These are phyloP conservation scores for Malus domestica DNA, from an alignment of 306 rosid genomes.

Conservation along the genomic window DNA sequence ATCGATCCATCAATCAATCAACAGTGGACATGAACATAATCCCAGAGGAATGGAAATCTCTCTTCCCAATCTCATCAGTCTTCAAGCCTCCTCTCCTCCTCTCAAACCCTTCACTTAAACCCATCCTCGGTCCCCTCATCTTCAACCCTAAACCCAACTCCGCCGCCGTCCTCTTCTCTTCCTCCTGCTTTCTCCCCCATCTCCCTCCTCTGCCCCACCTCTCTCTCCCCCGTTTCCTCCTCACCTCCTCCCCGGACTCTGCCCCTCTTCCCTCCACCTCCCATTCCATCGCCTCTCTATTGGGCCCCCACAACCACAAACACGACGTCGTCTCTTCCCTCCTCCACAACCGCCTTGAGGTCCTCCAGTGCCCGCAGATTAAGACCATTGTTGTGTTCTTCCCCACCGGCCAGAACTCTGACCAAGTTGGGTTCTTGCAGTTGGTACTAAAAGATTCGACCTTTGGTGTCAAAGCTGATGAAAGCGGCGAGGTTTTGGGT, in stretches of 20 bases:
- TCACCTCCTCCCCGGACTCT: slow-evolving; percentile 16
- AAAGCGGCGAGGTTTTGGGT: slow-evolving; percentile 15
- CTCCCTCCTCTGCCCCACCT: slow-evolving; percentile 22
- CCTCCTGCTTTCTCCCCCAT: slow-evolving; percentile 28
- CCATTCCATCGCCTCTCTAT: slow-evolving; percentile 31
- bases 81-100: slow-evolving; percentile 23
- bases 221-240: slow-evolving; percentile 36
- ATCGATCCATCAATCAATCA: too few species aligned
- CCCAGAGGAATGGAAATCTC: slow-evolving; percentile 46
- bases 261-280: slow-evolving; percentile 46
- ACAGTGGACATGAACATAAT: neutral
- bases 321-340: slow-evolving; percentile 18
- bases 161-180: slow-evolving; percentile 27
- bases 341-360: slow-evolving; percentile 33
- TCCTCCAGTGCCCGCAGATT: slow-evolving; percentile 28
- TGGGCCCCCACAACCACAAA: slow-evolving; percentile 10
- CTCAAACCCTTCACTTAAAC: slow-evolving; percentile 13
- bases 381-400: slow-evolving; percentile 35
- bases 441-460: slow-evolving; percentile 9
- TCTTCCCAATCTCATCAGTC: slow-evolving; percentile 45
- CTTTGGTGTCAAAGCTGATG: slow-evolving; percentile 9
- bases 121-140: slow-evolving; percentile 47
- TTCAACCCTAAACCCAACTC: slow-evolving; percentile 46
- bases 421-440: slow-evolving; percentile 40
- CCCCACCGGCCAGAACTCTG: slow-evolving; percentile 46